Percentiles rank a stretch among this genome's conserved stretches.
Evolutionary conservation across 768 basidiomycete genomes (phyloP).

Genomic region (Boletus rubropictus): DNA sequence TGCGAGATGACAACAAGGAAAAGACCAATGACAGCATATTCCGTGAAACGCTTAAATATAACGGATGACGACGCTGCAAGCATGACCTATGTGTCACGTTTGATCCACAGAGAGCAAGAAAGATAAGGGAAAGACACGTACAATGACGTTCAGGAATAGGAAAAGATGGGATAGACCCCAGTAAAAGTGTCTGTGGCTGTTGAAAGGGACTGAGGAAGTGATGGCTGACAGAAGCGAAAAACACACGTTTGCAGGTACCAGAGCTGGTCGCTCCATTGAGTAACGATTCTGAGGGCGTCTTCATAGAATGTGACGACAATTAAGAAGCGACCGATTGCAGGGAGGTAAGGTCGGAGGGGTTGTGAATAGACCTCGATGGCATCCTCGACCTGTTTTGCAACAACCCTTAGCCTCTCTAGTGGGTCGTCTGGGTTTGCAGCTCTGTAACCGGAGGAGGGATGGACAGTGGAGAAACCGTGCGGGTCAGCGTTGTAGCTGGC

Average conservation of each 20-base stretch:
- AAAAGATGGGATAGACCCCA: conserved; percentile 95
- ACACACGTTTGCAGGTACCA: conserved; percentile 96
- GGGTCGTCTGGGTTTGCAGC: conserved; percentile 80
- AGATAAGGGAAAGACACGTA: conserved; percentile 38
- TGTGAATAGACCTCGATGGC: conserved; percentile 87
- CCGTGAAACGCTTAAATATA: conserved; percentile 81
- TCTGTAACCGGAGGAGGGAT: conserved; percentile 65
- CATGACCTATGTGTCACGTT: conserved; percentile 64
- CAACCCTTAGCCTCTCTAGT: conserved; percentile 64
- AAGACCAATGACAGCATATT: conserved; percentile 86
- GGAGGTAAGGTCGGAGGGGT: conserved; percentile 90
- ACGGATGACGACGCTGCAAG: conserved; percentile 75
- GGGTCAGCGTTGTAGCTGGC: conserved; percentile 64
- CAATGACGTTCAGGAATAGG: conserved; percentile 85
- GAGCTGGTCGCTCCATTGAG: conserved; percentile 95
- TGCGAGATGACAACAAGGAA: conserved; percentile 89
- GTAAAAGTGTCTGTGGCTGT: conserved; percentile 89
- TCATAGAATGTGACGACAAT: conserved; percentile 98
- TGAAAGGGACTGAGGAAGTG: conserved; percentile 5
- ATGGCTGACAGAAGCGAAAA: not conserved
- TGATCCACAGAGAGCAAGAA: not conserved
- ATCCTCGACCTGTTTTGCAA: conserved; percentile 82
- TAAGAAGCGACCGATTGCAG: conserved; percentile 90
- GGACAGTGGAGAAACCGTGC: conserved; percentile 72
- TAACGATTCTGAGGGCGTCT: conserved; percentile 88